Conservation (phyloP, 306 rosid species). For the Corylus heterophylla region DNA sequence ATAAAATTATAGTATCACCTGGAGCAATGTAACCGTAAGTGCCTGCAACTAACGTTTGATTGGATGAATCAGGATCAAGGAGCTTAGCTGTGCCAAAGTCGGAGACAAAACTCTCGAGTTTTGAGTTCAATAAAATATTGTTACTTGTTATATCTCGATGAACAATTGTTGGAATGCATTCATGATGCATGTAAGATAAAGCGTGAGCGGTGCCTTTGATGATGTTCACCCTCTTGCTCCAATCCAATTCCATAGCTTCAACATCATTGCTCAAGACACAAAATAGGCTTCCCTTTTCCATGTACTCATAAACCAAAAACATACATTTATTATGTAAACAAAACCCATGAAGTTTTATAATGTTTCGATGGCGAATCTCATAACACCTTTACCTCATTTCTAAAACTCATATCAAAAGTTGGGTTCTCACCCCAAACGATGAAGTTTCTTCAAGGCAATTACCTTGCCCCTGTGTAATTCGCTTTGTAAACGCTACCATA, state of each 20-base stretch:
- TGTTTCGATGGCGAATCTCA: constrained; percentile 7
- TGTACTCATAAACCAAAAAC: constrained; percentile 29
- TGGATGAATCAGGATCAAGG: constrained; percentile 20
- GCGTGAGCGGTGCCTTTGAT: constrained; percentile 16
- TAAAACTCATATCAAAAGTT: constrained; percentile 3
- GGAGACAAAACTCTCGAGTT: constrained; percentile 1
- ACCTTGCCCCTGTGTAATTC: not conserved
- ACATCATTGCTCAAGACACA: not conserved
- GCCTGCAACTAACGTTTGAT: constrained; percentile 6
- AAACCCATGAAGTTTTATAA: constrained; percentile 22
- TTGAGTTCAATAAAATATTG: constrained; percentile 18
- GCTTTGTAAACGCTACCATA: constrained; percentile 11
- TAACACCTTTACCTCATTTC: constrained; percentile 18
- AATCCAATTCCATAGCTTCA: constrained; percentile 17
- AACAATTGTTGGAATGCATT: constrained; percentile 12
- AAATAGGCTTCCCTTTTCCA: constrained; percentile 28
- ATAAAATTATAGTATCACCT: not conserved
- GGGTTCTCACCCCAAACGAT: not conserved
- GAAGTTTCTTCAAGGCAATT: constrained; percentile 33
- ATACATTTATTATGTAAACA: constrained; percentile 20
- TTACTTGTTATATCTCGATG: constrained; percentile 18
- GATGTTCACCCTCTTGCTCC: constrained; percentile 19
- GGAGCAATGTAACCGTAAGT: constrained; percentile 22
- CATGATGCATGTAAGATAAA: constrained; percentile 27
- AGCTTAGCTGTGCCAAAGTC: constrained; percentile 18